phyloP scores from a whole-genome alignment of 169 alveolate species.

The Babesia ovis region DNA sequence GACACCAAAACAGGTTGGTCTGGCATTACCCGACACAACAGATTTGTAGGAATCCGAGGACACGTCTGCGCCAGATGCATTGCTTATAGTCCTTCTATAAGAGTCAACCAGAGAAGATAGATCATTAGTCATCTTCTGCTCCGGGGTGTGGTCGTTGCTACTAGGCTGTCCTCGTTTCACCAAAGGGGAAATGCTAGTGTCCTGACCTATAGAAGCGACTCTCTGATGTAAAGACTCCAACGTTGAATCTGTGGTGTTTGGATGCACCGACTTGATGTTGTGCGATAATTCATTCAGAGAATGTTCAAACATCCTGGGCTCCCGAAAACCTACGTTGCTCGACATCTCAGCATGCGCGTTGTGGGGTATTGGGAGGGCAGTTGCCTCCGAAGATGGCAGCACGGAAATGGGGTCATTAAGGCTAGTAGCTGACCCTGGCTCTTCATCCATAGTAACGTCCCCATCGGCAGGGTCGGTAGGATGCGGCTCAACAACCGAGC shows the following conservation, averaged over 20 bases:
- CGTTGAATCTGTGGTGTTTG: not conserved
- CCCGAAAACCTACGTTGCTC: not conserved
- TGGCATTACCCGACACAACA: not conserved
- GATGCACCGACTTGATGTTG: not conserved
- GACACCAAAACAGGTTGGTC: not conserved
- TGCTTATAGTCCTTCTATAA: not conserved
- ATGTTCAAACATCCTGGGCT: not conserved
- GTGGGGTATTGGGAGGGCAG: slow-evolving; percentile 6
- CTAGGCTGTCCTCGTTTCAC: not conserved
- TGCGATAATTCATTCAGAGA: not conserved
- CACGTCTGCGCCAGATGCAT: not conserved
- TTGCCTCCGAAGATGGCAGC: not conserved
- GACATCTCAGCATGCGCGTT: slow-evolving; percentile 14
- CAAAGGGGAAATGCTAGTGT: not conserved
- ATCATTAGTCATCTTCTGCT: not conserved
- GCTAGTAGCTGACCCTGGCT: not conserved
- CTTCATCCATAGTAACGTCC: not conserved
- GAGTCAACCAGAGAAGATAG: not conserved
- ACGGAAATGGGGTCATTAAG: not conserved
- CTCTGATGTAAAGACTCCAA: not conserved
- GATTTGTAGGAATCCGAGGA: not conserved
- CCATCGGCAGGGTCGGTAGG: not conserved
- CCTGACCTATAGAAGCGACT: not conserved
- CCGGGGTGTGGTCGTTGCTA: not conserved
- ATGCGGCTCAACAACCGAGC: not conserved